Evolutionary conservation across 83 land plant species (phyloP), one percentile per base, ranked within the genome.

Genomic region (Diphasiastrum complanatum): DNA sequence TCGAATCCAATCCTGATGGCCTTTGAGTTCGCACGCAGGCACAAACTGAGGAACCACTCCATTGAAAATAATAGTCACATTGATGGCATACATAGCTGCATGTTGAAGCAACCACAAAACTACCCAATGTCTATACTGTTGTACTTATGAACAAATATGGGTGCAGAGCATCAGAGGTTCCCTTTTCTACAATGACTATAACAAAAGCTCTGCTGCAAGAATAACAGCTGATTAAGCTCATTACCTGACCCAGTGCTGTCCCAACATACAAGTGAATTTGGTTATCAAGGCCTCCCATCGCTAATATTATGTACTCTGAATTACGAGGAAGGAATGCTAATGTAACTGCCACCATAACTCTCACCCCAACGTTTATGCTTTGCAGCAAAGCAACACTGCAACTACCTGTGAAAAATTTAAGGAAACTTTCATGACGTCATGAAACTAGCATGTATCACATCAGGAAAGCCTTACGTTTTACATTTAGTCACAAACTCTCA

Each of bases 1-100:
- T 31, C 89, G 76, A 24, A 93, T 80, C 98, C 98, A 93, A 65
- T 88, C 98, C 40, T 88, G 83, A 60, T 93, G 98, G 37, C 86
- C 96, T 78, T 93, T 93, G 45, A 93, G 45, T 30, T 81, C 81
- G 74, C 98, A 93, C n/a, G 80, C 84, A 64, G 59, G 79, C 55
- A 59, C 67, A 82, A 93, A 89, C 96, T 93, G 84, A 24, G 45
- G 5, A 36, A 66, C 4, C 14, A 18, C 27, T 18, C 40, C 26
- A 72, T 45, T 45, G 35, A 29, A 64, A 6, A 45, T 14, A 5
- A 52, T 35, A 18, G 19, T 35, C 1, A 51, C 34, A 20, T 35
- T 30, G 1, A 54, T 12, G 36, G 25, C 18, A 61, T 10, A 41
- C n/a, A n/a, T n/a, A n/a, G n/a, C n/a, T n/a, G n/a, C n/a, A n/a